Base-by-base conservation (phyloP, 768 basidiomycete genomes). In the Boletus eberwhitei region DNA sequence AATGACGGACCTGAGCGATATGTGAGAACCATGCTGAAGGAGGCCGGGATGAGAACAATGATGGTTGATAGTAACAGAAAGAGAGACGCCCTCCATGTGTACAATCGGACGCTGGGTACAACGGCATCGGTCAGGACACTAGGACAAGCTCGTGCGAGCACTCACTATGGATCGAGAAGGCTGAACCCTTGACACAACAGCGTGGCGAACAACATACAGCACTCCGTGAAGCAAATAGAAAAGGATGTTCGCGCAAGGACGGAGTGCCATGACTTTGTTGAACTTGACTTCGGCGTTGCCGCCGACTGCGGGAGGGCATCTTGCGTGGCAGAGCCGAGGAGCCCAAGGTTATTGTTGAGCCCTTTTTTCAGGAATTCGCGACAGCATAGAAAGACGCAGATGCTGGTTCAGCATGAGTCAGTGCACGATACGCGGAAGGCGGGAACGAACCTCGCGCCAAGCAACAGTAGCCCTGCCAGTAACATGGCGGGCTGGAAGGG, bases 41-140 rank as follows among this genome's bases (percentile, higher is more conserved):
- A 78, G n/a, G 86, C 73, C 0, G 90, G 90, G 6, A 87, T 77
- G 17, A 86, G 64, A 21, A 88, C 71, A n/a, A 89, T 78, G 49
- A 90, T 84, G 24, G 78, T 75, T 0, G 73, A 61, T 37, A 91
- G 74, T 12, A 93, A 75, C 38, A 83, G 70, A 38, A 77, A 74
- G 4, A 93, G 74, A 2, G 90, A 88, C 54, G 83, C 73, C 48
- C 73, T 69, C 88, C 88, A 93, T 62, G 88, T 84, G 22, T 86
- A 62, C 8, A 84, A 69, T 21, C 90, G 81, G 14, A 80, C 75
- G 26, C 90, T 90, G 53, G 17, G 40, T 31, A 17, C 13, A 5
- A 42, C 1, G 5, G 9, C 19, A 29, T 53, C 32, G 16, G 51
- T 55, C 29, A 54, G 24, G 38, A 38, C n/a, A 37, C n/a, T 36